phyloP scores from a whole-genome alignment of 2,329 filamentous ascomycete species.

The Mycosphaerella sp. region DNA sequence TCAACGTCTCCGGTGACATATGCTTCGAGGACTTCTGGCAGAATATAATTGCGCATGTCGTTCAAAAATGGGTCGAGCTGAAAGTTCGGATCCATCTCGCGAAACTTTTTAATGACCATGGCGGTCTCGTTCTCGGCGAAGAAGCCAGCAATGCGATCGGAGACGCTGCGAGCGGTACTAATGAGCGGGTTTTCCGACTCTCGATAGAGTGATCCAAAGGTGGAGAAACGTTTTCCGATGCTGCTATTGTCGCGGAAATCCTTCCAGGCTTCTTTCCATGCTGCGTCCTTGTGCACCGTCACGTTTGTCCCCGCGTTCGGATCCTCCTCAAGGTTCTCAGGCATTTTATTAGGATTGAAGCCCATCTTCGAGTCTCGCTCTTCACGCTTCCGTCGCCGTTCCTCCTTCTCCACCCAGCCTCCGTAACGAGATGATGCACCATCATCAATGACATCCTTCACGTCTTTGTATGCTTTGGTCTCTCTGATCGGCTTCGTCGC shows the following conservation, averaged over 20 bases:
- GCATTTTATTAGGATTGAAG: constrained; percentile 34
- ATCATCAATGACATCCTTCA: constrained; percentile 95
- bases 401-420: constrained; percentile 95
- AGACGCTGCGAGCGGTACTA: constrained; percentile 86
- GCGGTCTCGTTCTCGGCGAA: constrained; percentile 99
- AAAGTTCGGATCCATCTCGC: constrained; percentile 90
- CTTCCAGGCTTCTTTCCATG: constrained; percentile 98
- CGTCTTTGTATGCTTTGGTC: constrained; percentile 86
- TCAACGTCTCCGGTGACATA: constrained; percentile 95
- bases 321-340: constrained; percentile 69
- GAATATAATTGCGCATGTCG: constrained; percentile 94
- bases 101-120: constrained; percentile 95
- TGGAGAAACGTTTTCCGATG: constrained; percentile 81
- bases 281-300: constrained; percentile 92
- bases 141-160: constrained; percentile 86
- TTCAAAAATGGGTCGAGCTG: constrained; percentile 91
- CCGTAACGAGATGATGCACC: constrained; percentile 93
- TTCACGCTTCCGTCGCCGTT: constrained; percentile 74
- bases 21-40: constrained; percentile 93
- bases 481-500: constrained; percentile 90
- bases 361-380: constrained; percentile 55
- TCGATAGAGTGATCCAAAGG: constrained; percentile 78
- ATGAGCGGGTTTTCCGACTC: constrained; percentile 97
- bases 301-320: constrained; percentile 92
- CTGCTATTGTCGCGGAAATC: constrained; percentile 88